Evolutionary conservation across 2,329 filamentous ascomycete species (phyloP).

Genomic region (Rhinocladiella similis): DNA sequence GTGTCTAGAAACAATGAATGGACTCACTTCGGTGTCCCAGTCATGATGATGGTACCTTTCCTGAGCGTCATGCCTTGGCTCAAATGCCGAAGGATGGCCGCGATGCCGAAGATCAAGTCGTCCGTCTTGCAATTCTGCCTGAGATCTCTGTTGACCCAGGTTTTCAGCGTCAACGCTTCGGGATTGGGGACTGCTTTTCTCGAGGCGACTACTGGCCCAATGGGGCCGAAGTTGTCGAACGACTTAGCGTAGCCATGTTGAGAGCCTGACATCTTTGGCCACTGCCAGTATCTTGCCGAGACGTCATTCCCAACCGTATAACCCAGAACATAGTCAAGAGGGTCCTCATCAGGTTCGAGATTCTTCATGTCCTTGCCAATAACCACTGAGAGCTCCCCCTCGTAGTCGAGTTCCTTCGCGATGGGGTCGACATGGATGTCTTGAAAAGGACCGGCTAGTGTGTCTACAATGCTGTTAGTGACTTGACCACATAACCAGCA

Average conservation of each 20-base stretch:
- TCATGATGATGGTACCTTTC: conserved; percentile 40
- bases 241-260: conserved; percentile 42
- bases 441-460: conserved; percentile 58
- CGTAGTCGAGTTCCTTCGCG: conserved; percentile 14
- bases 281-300: conserved; percentile 38
- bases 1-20: too few relatives aligned
- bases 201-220: conserved; percentile 38
- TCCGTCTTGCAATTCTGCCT: conserved; percentile 38
- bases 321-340: conserved; percentile 38
- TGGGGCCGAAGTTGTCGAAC: conserved; percentile 44
- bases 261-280: conserved; percentile 30
- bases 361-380: conserved; percentile 11
- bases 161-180: conserved; percentile 30
- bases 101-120: conserved; percentile 40
- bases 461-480: conserved; percentile 40
- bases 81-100: conserved; percentile 35
- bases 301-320: conserved; percentile 43
- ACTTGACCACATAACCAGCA: neutral
- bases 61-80: conserved; percentile 39
- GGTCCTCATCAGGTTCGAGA: conserved; percentile 21
- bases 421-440: conserved; percentile 14
- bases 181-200: conserved; percentile 38
- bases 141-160: conserved; percentile 36
- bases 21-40: conserved; percentile 41
- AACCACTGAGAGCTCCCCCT: conserved; percentile 14